Evolutionary conservation across 163 green algal genomes (phyloP), one percentile per base, ranked within the genome.

Genomic region (Scenedesmus sp.): DNA sequence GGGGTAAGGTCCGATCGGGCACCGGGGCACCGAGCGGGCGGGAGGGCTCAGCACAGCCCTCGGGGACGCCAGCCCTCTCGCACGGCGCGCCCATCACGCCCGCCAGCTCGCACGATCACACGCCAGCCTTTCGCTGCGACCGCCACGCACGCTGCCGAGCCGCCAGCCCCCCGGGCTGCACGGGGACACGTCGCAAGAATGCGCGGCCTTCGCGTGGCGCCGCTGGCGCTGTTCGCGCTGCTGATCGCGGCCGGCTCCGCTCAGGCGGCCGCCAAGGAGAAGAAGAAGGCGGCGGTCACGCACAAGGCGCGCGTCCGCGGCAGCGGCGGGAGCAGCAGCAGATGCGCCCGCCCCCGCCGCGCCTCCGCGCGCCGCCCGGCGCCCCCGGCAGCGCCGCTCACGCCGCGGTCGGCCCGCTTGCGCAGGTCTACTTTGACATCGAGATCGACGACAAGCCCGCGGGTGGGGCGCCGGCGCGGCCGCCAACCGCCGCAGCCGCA

Each of bases 361-460:
- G 4, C 18, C 18, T 26, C 50, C 4, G 50, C 50, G 6, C 50
- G 18, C 6, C 18, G 50, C 11, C 50, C 18, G 18, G 50, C 17
- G 18, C 50, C 4, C 50, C 17, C n/a, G n/a, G n/a, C n/a, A n/a
- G 10, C 13, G 24, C 54, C 54, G 15, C 57, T 34, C 57, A 34
- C 31, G 13, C 14, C 57, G 31, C 14, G 5, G 15, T 3, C 22
- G 42, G 4, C 31, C 28, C 3, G n/a, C 14, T 66, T 26, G 31
- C 45, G 74, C 85, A 97, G 93, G 94, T 98, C 0, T 99, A 92
- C 87, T 99, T 99, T 70, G 96, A 99, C 74, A 85, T 99, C 9
- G 86, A 95, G 66, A 96, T 99, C 64, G 96, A 94, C 75, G 95
- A 92, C 66, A 85, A 96, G 81, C 69, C 89, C 14, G 94, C 87